A percentile compares a stretch with the other conserved stretches of the same genome.
These are phyloP conservation scores for Lojkania enalia DNA, from an alignment of 2,329 filamentous ascomycete genomes.

Conservation along the genomic window DNA sequence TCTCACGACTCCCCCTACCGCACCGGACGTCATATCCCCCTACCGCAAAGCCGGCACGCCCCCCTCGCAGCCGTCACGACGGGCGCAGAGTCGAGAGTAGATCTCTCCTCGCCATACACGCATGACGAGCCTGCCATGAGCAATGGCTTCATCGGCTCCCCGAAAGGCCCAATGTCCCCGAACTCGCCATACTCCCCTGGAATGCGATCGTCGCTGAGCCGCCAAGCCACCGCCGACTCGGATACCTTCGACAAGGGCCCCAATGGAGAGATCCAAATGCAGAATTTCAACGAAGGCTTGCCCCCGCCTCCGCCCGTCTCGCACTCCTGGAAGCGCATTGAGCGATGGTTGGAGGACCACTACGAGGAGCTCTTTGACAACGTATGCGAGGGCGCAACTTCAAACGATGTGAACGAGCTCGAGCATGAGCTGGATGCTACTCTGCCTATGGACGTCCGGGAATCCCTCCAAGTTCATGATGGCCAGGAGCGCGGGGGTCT, in stretches of 20 bases:
- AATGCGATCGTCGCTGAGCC: slow-evolving; percentile 75
- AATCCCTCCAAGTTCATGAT: slow-evolving; percentile 88
- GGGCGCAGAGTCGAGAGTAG: slow-evolving; percentile 83
- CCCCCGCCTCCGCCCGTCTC: slow-evolving; percentile 84
- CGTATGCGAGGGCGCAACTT: slow-evolving; percentile 85
- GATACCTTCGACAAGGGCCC: slow-evolving; percentile 63
- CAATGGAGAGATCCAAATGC: slow-evolving; percentile 90
- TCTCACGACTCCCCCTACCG: slow-evolving; percentile 91
- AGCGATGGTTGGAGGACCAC: slow-evolving; percentile 90
- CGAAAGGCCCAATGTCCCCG: slow-evolving; percentile 60
- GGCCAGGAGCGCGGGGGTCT: slow-evolving; percentile 93
- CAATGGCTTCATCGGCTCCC: slow-evolving; percentile 65
- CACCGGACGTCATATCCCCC: slow-evolving; percentile 84
- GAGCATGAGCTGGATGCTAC: slow-evolving; percentile 96
- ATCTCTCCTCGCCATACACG: slow-evolving; percentile 77
- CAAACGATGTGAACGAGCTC: slow-evolving; percentile 94
- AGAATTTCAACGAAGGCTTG: slow-evolving; percentile 88
- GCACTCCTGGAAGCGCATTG: slow-evolving; percentile 94
- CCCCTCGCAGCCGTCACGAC: slow-evolving; percentile 87
- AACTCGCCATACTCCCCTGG: slow-evolving; percentile 85
- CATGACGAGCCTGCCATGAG: slow-evolving; percentile 65
- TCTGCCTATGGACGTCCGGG: slow-evolving; percentile 87
- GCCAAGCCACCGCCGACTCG: slow-evolving; percentile 60
- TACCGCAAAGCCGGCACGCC: slow-evolving; percentile 78
- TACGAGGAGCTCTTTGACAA: slow-evolving; percentile 95